Base-by-base conservation (phyloP, 2,329 filamentous ascomycete species). In the Diatrype stigma region DNA sequence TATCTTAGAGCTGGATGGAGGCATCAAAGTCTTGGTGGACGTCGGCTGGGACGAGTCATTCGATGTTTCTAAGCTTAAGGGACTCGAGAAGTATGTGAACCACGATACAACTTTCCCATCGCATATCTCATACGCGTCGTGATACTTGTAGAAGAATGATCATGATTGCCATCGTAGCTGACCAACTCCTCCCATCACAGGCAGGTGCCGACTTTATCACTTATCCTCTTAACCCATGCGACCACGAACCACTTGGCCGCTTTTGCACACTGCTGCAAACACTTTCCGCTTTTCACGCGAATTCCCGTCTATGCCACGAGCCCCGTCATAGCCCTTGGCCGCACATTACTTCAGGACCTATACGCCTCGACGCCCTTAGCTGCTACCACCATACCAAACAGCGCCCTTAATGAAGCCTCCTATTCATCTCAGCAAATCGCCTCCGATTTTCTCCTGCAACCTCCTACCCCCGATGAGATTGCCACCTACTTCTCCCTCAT, bases 41-140 rank as follows among this genome's bases (percentile, higher is more conserved):
- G 86, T 96, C 42, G 94, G 94, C 53, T 99, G 94, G 94, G 92
- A 97, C 67, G 90, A 96, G 67, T 81, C 82, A 2, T 97, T 99
- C 67, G 88, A 96, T 65, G 82, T 84, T 30, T 81, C 82, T 55
- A 88, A 90, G 75, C 82, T 99, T 48, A 85, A 85, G 62, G 89
- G 94, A 71, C 81, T 99, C 54, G 93, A 97, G 72, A 94, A 90
- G 88, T 95, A 80, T 59, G 78, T 66, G 48, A 30, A 30, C 10
- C 26, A 30, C 10, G n/a, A n/a, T n/a, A n/a, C n/a, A n/a, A n/a
- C n/a, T n/a, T n/a, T n/a, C n/a, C 30, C 14, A 37, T 37, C 14
- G 12, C 6, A 14, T 12, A 37, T 37, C 34, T 16, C 14, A n/a
- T 17, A 30, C 26, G 26, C 26, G 26, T 30, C 26, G 26, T 46